phyloP scores from a whole-genome alignment of 2,329 filamentous ascomycete genomes.

The Fusarium mangiferae region DNA sequence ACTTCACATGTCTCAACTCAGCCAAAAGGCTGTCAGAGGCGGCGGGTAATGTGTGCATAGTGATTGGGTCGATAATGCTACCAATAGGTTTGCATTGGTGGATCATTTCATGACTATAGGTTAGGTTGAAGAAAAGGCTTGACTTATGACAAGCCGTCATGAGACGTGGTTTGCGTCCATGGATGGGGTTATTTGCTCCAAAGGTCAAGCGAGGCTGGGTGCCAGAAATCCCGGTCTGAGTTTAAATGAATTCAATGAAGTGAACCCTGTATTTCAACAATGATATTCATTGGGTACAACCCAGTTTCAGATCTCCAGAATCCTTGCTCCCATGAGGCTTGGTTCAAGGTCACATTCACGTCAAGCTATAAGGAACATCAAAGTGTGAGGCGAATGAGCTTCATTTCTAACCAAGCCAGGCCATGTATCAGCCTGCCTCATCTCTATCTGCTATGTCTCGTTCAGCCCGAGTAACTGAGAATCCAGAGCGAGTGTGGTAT shows the following conservation, averaged over 20 bases:
- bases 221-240: background rate
- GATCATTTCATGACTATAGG: background rate
- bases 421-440: conserved; percentile 22
- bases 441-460: conserved; percentile 35
- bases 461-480: conserved; percentile 7
- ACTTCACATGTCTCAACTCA: background rate
- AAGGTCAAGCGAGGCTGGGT: too few relatives aligned
- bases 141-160: background rate
- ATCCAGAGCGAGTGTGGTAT: conserved; percentile 44
- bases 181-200: background rate
- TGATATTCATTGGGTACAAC: too few relatives aligned
- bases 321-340: background rate
- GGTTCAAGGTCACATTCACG: background rate
- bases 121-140: background rate
- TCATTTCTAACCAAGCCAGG: conserved; percentile 43
- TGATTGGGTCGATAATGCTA: background rate
- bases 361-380: background rate
- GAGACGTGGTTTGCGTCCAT: background rate
- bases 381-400: conserved; percentile 49
- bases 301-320: too few relatives aligned
- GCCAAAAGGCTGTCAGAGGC: background rate
- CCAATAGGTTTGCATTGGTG: background rate
- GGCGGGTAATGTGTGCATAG: background rate
- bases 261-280: background rate
- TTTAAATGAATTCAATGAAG: background rate